Conservation (phyloP, 2,329 filamentous ascomycete species). For the Stachybotrys chartarum region DNA sequence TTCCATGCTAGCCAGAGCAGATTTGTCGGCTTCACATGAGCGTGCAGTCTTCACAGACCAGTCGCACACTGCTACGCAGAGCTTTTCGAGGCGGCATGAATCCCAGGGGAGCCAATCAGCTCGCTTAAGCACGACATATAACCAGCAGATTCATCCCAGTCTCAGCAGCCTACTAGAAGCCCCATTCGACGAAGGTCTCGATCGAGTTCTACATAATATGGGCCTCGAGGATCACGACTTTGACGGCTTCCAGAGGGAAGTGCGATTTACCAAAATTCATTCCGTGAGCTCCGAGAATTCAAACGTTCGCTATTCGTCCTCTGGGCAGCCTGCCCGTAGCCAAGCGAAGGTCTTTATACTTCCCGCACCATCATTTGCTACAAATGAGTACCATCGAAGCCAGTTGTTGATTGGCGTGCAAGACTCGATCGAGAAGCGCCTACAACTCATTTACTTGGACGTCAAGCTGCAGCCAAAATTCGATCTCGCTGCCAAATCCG, state of each 20-base stretch:
- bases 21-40: constrained; percentile 80
- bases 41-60: constrained; percentile 71
- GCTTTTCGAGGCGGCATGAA: constrained; percentile 55
- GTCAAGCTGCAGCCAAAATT: constrained; percentile 35
- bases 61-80: constrained; percentile 30
- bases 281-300: constrained; percentile 56
- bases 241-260: constrained; percentile 63
- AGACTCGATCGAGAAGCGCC: constrained; percentile 58
- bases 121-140: constrained; percentile 33
- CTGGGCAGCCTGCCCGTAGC: constrained; percentile 41
- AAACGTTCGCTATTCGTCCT: constrained; percentile 53
- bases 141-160: constrained; percentile 39
- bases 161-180: constrained; percentile 60
- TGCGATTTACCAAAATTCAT: constrained; percentile 65
- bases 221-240: constrained; percentile 65
- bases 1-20: constrained; percentile 80
- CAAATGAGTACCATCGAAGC: constrained; percentile 44
- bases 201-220: constrained; percentile 67
- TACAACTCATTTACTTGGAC: constrained; percentile 60
- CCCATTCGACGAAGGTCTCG: constrained; percentile 61
- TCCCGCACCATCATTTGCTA: constrained; percentile 47
- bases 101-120: constrained; percentile 51
- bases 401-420: constrained; percentile 63
- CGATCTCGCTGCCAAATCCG: constrained; percentile 14
- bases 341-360: constrained; percentile 63